Evolutionary conservation across 2,329 filamentous ascomycete genomes (phyloP).

Genomic region (Zopfia rhizophila): DNA sequence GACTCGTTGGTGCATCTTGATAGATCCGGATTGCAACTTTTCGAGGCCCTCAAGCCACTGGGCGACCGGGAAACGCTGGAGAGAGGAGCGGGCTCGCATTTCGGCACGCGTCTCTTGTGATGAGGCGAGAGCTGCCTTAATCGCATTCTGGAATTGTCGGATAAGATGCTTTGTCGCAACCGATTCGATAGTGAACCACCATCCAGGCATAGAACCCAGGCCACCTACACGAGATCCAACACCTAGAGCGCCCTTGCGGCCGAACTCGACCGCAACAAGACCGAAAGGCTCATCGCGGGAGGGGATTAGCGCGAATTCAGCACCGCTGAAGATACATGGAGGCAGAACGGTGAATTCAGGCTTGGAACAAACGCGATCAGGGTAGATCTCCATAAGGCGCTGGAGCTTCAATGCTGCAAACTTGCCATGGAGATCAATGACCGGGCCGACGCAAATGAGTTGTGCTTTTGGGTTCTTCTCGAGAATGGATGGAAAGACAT

Average conservation of each 20-base stretch:
- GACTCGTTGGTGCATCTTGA: slow-evolving; percentile 63
- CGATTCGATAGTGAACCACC: slow-evolving; percentile 76
- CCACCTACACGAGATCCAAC: slow-evolving; percentile 74
- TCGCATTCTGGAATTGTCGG: slow-evolving; percentile 72
- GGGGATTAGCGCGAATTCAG: slow-evolving; percentile 75
- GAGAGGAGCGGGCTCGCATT: slow-evolving; percentile 73
- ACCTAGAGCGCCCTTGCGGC: slow-evolving; percentile 73
- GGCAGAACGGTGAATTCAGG: slow-evolving; percentile 74
- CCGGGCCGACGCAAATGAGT: slow-evolving; percentile 71
- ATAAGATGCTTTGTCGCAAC: slow-evolving; percentile 71
- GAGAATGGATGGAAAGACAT: slow-evolving; percentile 71
- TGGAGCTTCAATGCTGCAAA: slow-evolving; percentile 74
- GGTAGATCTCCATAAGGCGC: slow-evolving; percentile 72
- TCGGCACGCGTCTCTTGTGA: slow-evolving; percentile 65
- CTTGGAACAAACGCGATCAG: slow-evolving; percentile 73
- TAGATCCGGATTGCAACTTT: slow-evolving; percentile 69
- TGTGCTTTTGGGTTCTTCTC: slow-evolving; percentile 70
- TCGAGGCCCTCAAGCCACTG: slow-evolving; percentile 74
- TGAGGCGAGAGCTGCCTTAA: slow-evolving; percentile 69
- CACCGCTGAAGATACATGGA: slow-evolving; percentile 74
- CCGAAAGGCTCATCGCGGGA: slow-evolving; percentile 76
- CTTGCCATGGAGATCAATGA: slow-evolving; percentile 75
- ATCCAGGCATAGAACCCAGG: slow-evolving; percentile 75
- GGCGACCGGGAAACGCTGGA: slow-evolving; percentile 73
- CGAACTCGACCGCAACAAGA: slow-evolving; percentile 75